A percentile compares a stretch with the other conserved stretches of the same genome.
phyloP scores from a whole-genome alignment of 2,329 filamentous ascomycete species.

The Talaromyces marneffei region DNA sequence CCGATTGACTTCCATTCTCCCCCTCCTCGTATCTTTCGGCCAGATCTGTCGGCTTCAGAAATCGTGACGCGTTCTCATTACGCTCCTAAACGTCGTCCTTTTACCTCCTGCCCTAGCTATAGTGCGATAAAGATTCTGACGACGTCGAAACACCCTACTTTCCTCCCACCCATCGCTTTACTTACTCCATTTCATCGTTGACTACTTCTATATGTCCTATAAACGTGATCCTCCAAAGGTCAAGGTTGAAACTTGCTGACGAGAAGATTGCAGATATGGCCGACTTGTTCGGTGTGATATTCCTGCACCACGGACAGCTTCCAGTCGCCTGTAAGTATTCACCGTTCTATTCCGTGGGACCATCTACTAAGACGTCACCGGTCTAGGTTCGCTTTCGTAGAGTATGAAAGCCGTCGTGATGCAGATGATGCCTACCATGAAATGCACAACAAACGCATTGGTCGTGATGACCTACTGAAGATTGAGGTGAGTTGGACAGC shows the following conservation, averaged over 20 bases:
- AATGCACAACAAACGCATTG: conserved; percentile 99
- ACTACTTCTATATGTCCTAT: conserved; percentile 12
- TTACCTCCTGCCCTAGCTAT: conserved; percentile 3
- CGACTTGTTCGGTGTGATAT: conserved; percentile 98
- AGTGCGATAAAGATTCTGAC: conserved; percentile 12
- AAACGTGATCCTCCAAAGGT: not conserved
- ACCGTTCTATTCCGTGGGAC: conserved; percentile 20
- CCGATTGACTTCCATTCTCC: conserved; percentile 27
- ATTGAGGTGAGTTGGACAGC: conserved; percentile 71
- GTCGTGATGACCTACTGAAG: conserved; percentile 90
- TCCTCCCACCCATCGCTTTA: conserved; percentile 15
- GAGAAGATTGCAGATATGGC: conserved; percentile 69
- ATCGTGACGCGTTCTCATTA: conserved; percentile 9
- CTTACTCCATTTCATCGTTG: conserved; percentile 8
- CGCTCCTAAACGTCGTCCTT: conserved; percentile 13
- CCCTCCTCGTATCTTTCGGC: conserved; percentile 25
- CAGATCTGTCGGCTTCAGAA: conserved; percentile 12
- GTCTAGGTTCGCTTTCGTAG: conserved; percentile 86
- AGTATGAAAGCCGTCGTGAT: conserved; percentile 97
- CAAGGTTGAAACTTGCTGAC: conserved; percentile 17
- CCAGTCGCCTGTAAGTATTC: conserved; percentile 81
- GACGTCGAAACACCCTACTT: conserved; percentile 13
- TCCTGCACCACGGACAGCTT: conserved; percentile 86
- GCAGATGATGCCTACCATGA: conserved; percentile 98
- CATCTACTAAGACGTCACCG: not conserved